Conservation (phyloP, 139 green algal species). For the Edaphochlamys debaryana region DNA sequence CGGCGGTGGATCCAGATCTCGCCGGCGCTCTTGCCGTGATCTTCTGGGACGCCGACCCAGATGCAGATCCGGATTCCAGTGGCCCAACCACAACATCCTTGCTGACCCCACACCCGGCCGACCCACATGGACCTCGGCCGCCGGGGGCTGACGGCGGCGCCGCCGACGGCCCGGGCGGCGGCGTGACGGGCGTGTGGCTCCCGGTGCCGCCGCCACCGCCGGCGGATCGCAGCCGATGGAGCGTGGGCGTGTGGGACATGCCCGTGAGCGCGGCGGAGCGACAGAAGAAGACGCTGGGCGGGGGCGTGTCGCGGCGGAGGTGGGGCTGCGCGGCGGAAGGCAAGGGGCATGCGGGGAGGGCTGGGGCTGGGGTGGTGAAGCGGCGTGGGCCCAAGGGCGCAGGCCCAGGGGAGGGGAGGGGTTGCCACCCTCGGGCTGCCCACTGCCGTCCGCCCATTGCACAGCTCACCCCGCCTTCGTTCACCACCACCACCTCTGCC, state of each 20-base stretch:
- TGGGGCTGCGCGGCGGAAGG: not conserved
- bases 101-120: not conserved
- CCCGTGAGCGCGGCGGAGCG: slow-evolving; percentile 42
- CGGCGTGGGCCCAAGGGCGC: not conserved
- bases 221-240: not conserved
- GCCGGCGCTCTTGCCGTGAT: slow-evolving; percentile 5
- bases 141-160: not conserved
- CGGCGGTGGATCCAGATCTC: slow-evolving; percentile 11
- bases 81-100: not conserved
- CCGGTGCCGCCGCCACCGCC: not conserved
- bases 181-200: not conserved
- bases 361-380: too few relatives aligned
- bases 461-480: not conserved
- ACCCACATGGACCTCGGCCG: not conserved
- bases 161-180: not conserved
- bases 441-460: not conserved
- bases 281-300: not conserved
- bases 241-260: slow-evolving; percentile 63
- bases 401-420: too few relatives aligned
- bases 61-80: not conserved
- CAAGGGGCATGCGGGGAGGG: not conserved
- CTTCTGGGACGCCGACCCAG: slow-evolving; percentile 5
- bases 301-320: not conserved
- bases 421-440: too few relatives aligned
- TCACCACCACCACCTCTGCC: not conserved